Percentiles rank a stretch among this genome's conserved stretches.
Conservation (phyloP, 2,329 filamentous ascomycete genomes). For the Dendrostoma leiphaemia region DNA sequence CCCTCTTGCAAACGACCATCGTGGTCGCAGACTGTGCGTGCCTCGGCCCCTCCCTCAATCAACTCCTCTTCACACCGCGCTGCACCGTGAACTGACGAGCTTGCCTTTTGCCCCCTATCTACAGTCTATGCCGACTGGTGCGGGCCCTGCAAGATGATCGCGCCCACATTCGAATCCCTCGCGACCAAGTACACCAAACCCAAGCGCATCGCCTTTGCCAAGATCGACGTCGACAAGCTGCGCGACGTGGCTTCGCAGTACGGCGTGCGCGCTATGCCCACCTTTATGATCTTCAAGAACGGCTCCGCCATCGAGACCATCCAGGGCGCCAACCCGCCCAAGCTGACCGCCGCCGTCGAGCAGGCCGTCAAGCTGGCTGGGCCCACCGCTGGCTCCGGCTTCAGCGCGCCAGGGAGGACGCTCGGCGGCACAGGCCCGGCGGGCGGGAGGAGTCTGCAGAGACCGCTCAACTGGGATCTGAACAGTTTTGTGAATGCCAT, state of each 20-base stretch:
- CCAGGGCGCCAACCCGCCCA: conserved; percentile 75
- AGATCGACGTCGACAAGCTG: conserved; percentile 87
- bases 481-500: conserved; percentile 48
- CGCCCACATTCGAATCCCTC: conserved; percentile 83
- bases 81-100: too few relatives aligned
- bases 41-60: conserved; percentile 1
- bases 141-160: conserved; percentile 88
- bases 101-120: conserved; percentile 24
- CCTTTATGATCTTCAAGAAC: conserved; percentile 86
- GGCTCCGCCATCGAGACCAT: conserved; percentile 72
- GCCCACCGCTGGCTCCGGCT: conserved; percentile 41
- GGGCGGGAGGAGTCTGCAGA: conserved; percentile 24
- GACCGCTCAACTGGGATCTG: conserved; percentile 31
- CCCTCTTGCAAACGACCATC: conserved; percentile 67
- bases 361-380: conserved; percentile 59
- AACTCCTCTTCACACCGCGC: conserved; percentile 10
- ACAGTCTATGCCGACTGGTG: conserved; percentile 95
- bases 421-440: conserved; percentile 43
- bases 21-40: conserved; percentile 85
- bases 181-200: conserved; percentile 76
- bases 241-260: conserved; percentile 74
- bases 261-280: conserved; percentile 84
- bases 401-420: conserved; percentile 55
- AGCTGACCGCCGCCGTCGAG: conserved; percentile 73
- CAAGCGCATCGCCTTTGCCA: conserved; percentile 82